Evolutionary conservation across 257 asterid genomes (phyloP).

Genomic region (Buddleja alternifolia): DNA sequence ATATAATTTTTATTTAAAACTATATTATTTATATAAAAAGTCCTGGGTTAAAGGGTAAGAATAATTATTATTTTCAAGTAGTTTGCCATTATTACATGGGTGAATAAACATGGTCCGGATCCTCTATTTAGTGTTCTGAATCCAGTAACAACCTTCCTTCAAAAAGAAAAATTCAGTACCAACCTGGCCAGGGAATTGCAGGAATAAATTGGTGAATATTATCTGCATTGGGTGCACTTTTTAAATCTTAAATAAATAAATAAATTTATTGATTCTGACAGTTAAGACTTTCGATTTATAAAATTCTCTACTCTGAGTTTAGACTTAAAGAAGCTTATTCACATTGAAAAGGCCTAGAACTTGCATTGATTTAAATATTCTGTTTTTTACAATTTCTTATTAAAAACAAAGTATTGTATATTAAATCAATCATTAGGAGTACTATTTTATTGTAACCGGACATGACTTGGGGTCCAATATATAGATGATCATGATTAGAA

Average conservation of each 20-base stretch:
- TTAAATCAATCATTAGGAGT: conserved; percentile 32
- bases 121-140: no score
- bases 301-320: conserved; percentile 18
- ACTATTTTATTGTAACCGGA: conserved; percentile 15
- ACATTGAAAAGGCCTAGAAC: conserved; percentile 23
- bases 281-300: conserved; percentile 23
- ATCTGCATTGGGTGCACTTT: no score
- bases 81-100: neutral
- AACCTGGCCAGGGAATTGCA: neutral
- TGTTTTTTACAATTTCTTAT: neutral
- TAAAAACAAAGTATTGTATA: neutral
- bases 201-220: no score
- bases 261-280: conserved; percentile 31
- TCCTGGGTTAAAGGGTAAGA: conserved; percentile 26
- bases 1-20: no score
- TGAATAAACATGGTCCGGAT: neutral
- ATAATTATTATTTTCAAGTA: conserved; percentile 12
- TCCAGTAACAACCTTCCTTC: no score
- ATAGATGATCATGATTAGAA: neutral
- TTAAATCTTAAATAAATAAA: neutral
- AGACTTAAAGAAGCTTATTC: conserved; percentile 31
- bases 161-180: neutral
- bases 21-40: no score
- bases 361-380: conserved; percentile 22
- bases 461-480: neutral